phyloP scores from a whole-genome alignment of 2,329 filamentous ascomycete genomes.

The Sporothrix sp. region DNA sequence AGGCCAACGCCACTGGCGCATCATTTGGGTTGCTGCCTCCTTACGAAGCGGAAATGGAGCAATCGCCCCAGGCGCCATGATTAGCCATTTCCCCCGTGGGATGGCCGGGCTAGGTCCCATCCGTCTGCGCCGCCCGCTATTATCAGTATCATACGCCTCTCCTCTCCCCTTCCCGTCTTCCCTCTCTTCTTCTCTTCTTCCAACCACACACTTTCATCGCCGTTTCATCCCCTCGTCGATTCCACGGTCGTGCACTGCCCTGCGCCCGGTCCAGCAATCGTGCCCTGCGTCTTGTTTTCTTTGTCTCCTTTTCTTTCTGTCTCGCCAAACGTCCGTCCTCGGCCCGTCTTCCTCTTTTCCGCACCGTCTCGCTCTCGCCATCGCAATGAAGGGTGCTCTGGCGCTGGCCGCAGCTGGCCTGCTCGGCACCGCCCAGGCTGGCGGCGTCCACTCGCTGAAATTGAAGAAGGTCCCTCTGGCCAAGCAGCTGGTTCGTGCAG shows the following conservation, averaged over 20 bases:
- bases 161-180: background rate
- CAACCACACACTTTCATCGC: background rate
- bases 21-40: background rate
- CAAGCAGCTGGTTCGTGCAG: constrained; percentile 71
- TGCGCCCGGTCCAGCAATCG: constrained; percentile 3
- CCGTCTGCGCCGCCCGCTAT: constrained; percentile 6
- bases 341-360: background rate
- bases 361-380: constrained; percentile 17
- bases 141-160: no score
- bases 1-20: background rate
- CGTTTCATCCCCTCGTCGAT: background rate
- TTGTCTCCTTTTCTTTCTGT: background rate
- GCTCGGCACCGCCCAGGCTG: constrained; percentile 68
- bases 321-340: background rate
- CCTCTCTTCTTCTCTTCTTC: background rate
- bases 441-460: constrained; percentile 86
- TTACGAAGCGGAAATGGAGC: background rate
- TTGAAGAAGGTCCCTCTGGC: constrained; percentile 90
- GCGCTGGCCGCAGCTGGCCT: constrained; percentile 65
- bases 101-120: background rate
- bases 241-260: constrained; percentile 7
- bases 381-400: constrained; percentile 76
- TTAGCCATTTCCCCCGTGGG: constrained; percentile 1
- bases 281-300: constrained; percentile 2
- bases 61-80: constrained; percentile 5